Base-by-base conservation (phyloP, 2,329 filamentous ascomycete genomes). In the Aschersonia sp. region DNA sequence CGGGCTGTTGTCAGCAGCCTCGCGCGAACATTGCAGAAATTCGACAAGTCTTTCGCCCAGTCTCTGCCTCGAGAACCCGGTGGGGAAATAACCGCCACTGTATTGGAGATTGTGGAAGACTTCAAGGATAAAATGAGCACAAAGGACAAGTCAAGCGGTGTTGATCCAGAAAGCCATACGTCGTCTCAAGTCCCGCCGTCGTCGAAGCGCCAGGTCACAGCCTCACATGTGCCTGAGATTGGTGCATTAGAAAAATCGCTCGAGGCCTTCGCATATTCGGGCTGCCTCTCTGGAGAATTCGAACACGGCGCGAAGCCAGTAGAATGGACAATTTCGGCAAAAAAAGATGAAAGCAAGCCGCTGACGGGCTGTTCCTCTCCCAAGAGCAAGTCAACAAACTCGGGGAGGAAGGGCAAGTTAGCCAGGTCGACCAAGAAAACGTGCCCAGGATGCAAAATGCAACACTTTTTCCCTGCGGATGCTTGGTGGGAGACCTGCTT, bases 401-500 rank as follows among this genome's bases (percentile, higher is more conserved):
- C 30, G 8, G 46, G 45, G 22, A 46, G 42, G 41, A 46, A n/a
- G 8, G 32, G 22, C 6, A 45, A 48, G 1, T 12, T 11, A 40
- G 9, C 1, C n/a, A 30, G 14, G 2, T 22, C 47, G 6, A 12
- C 30, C n/a, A 47, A 41, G 49, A 45, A 8, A 30, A n/a, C 11
- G 12, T 48, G 48, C 7, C 50, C 48, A 8, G 49, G 50, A n/a
- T 52, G 48, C 12, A 41, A 47, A 10, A 2, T 50, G 45, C 44
- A 5, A 30, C 50, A 52, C 42, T 31, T 42, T 7, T 35, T 50
- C 11, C 48, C 47, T 32, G 47, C n/a, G 11, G 50, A 52, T 10
- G 50, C 50, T 22, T 52, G 50, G 50, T 52, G 50, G 50, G 50
- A 52, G 35, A 46, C 42, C 22, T 52, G 50, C 32, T 52, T 44